Base-by-base conservation (phyloP, 2,329 filamentous ascomycete species). In the Monascus ruber region DNA sequence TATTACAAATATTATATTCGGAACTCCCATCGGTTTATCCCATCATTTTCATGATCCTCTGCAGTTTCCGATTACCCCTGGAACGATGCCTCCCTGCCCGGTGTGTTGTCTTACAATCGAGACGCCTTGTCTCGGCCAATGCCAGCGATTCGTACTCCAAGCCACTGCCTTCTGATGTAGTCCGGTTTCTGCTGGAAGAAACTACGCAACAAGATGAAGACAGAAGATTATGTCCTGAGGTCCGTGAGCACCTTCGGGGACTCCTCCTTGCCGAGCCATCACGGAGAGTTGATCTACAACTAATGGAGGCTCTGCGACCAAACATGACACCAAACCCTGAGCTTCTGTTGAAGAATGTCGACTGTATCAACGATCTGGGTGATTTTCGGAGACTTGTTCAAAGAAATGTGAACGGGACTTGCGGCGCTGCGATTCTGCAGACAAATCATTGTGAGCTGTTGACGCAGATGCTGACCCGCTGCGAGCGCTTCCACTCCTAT, bases 111-210 rank as follows among this genome's bases (percentile, higher is more conserved):
- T 17, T 17, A 17, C 17, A 17, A 17, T 17, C 17, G 17, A 17
- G 17, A 17, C 17, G 17, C 17, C 17, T 17, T 17, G 17, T 17
- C 17, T 17, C 17, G 17, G 17, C 17, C 17, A 17, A 17, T 17
- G 17, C 17, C 17, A 17, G 17, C 17, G 17, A 17, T 17, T 17
- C 17, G 17, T 17, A 17, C 11, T 41, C 33, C 38, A 36, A 50
- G 37, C 45, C 54, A 39, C 45, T 52, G 31, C 47, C 53, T 24
- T 53, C 56, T 17, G 50, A 61, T 37, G 35, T 62, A 35, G 44
- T 62, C 31, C 55, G 58, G 38, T 63, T 55, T 45, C 47, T 52
- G 8, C 35, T 64, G 29, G 59, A 45, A 6, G 51, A 51, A 26
- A 52, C 44, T 24, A 47, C 44, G 26, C 34, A 42, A 33, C 26